Percentiles rank a stretch among this genome's conserved stretches.
phyloP scores from a whole-genome alignment of 108 stramenopile species.

The Cyclotella distinguenda region DNA sequence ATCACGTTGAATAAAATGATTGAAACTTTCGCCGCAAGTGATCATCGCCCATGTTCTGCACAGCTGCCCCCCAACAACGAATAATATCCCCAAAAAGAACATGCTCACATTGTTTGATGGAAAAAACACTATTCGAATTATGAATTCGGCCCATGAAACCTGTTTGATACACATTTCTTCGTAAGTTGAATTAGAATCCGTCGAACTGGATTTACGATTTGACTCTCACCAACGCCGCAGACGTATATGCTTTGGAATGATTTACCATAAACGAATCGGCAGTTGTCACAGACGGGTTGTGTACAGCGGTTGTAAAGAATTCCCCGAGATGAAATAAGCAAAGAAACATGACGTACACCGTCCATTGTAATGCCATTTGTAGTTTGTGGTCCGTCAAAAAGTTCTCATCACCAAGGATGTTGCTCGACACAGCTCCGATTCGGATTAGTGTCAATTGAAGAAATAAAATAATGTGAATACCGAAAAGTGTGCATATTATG shows the following conservation, averaged over 20 bases:
- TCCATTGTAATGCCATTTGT: slow-evolving; percentile 63
- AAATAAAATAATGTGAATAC: slow-evolving; percentile 43
- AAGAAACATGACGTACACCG: slow-evolving; percentile 62
- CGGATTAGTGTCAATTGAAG: slow-evolving; percentile 12
- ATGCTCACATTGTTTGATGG: slow-evolving; percentile 41
- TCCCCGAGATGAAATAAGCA: slow-evolving; percentile 82
- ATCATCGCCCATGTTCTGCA: slow-evolving; percentile 90
- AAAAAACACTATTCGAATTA: slow-evolving; percentile 62
- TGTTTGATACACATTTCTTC: too few relatives aligned
- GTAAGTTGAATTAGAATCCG: too few relatives aligned
- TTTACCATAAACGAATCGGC: slow-evolving; percentile 91
- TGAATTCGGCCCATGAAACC: slow-evolving; percentile 84
- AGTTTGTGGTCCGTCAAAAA: slow-evolving; percentile 22
- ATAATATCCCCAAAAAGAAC: slow-evolving; percentile 52
- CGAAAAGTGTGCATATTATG: slow-evolving; percentile 49
- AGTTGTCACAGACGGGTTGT: slow-evolving; percentile 63
- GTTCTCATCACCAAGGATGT: not conserved
- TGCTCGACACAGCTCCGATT: slow-evolving; percentile 7
- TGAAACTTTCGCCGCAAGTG: slow-evolving; percentile 92
- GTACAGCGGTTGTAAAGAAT: slow-evolving; percentile 80
- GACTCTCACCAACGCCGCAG: slow-evolving; percentile 72
- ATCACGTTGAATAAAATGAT: slow-evolving; percentile 88
- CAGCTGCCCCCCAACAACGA: slow-evolving; percentile 73
- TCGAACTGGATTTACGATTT: too few relatives aligned
- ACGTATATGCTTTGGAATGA: slow-evolving; percentile 89